Base-by-base conservation (phyloP, 768 basidiomycete genomes). In the Russula earlei region DNA sequence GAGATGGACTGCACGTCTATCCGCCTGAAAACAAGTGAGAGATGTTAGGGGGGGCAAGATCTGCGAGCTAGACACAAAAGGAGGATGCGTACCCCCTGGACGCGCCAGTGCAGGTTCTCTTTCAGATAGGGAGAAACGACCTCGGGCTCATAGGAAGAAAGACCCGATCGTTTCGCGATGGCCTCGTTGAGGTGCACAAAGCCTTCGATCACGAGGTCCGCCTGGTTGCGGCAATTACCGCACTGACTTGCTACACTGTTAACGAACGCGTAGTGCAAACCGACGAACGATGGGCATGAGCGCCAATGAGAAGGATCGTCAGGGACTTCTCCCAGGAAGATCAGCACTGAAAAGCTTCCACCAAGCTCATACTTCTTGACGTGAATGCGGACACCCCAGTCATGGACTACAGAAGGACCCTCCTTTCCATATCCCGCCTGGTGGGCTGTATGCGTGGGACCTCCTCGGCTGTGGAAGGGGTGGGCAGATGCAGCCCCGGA, bases 271-370 rank as follows among this genome's bases (percentile, higher is more conserved):
- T 1, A 11, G 14, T 36, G 5, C 4, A 14, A 1, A 15, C 34
- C 34, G 34, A 36, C 29, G 29, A 31, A 10, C 29, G 29, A 73
- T 49, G 67, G 59, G 54, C 67, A 64, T 4, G 60, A 52, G 42
- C 62, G 66, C 76, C 77, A 78, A 15, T 72, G 59, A 10, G 56
- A 56, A 7, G 70, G 65, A 47, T 77, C 69, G 22, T 64, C 66
- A 12, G 73, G 72, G 14, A 72, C 71, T 4, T 56, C 59, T 1
- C 76, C 78, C 4, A 81, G 64, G 74, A 80, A 80, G 49, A 80
- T 56, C 20, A 74, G 63, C 31, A 80, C 67, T 17, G 67, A 65
- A 62, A 75, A 78, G 65, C 57, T 73, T 75, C 62, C 68, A 73
- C 58, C 75, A 75, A 78, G 65, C 57, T 73, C 76, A 62, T 69